Conservation (phyloP, 108 stramenopile genomes). For the Craspedostauros australis region DNA sequence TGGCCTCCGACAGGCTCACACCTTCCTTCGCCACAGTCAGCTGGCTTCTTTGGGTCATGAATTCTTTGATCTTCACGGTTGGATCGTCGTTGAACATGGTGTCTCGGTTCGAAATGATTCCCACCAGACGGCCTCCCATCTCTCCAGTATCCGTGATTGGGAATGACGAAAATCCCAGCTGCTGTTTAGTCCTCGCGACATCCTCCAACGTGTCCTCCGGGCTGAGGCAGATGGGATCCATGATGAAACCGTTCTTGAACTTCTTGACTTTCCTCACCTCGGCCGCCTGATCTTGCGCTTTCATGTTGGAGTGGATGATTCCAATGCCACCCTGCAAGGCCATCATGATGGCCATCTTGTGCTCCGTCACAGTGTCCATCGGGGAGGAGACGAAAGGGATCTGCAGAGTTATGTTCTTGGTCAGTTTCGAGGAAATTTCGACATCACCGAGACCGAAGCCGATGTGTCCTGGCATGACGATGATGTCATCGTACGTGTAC, state of each 20-base stretch:
- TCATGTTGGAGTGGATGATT: slow-evolving; percentile 99
- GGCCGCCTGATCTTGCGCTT: slow-evolving; percentile 87
- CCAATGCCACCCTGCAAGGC: slow-evolving; percentile 99
- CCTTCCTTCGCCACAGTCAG: slow-evolving; percentile 91
- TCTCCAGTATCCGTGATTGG: slow-evolving; percentile 97
- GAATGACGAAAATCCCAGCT: slow-evolving; percentile 93
- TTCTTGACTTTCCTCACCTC: slow-evolving; percentile 92
- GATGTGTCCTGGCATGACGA: slow-evolving; percentile 98
- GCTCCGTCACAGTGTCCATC: slow-evolving; percentile 99
- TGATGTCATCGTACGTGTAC: slow-evolving; percentile 98
- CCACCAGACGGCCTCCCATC: slow-evolving; percentile 93
- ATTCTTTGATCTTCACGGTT: slow-evolving; percentile 66
- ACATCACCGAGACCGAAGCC: slow-evolving; percentile 89
- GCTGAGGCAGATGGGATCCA: slow-evolving; percentile 92
- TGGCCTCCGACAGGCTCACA: slow-evolving; percentile 89
- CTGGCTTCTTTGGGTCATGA: slow-evolving; percentile 88
- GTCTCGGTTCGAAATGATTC: slow-evolving; percentile 97
- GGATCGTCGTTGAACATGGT: slow-evolving; percentile 92
- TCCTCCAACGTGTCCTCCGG: slow-evolving; percentile 89
- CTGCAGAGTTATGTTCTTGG: slow-evolving; percentile 85
- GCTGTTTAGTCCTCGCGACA: slow-evolving; percentile 73
- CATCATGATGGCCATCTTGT: slow-evolving; percentile 98
- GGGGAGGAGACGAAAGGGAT: slow-evolving; percentile 96
- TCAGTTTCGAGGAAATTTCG: slow-evolving; percentile 86
- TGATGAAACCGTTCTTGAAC: slow-evolving; percentile 99